Evolutionary conservation across 805 yeast species (phyloP).

Genomic region (Jamesozyma spencerorum): DNA sequence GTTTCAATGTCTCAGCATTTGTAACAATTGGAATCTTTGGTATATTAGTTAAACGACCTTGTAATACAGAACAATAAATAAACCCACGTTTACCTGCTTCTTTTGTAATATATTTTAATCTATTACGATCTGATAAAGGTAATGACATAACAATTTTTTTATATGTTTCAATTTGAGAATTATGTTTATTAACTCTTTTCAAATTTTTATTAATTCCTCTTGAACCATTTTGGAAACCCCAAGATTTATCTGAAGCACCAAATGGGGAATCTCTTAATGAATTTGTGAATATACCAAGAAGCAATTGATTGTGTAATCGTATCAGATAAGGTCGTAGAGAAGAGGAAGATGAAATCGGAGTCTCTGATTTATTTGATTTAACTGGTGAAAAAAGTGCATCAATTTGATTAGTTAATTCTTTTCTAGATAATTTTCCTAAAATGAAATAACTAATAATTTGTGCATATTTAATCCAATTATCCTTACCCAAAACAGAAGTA

Average conservation of each 20-base stretch:
- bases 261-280: conserved; percentile 69
- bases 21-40: conserved; percentile 75
- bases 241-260: conserved; percentile 58
- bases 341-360: neutral
- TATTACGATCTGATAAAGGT: conserved; percentile 72
- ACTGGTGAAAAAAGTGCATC: conserved; percentile 38
- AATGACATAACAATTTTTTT: conserved; percentile 81
- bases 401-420: conserved; percentile 56
- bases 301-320: conserved; percentile 66
- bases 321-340: conserved; percentile 13
- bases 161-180: conserved; percentile 67
- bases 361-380: neutral
- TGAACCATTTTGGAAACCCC: conserved; percentile 42
- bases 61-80: conserved; percentile 57
- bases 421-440: conserved; percentile 68
- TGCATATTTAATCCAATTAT: conserved; percentile 77
- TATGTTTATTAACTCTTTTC: conserved; percentile 36
- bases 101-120: conserved; percentile 73
- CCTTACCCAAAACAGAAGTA: conserved; percentile 60
- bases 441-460: conserved; percentile 67
- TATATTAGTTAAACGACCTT: conserved; percentile 47
- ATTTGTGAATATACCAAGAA: conserved; percentile 76
- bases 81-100: conserved; percentile 75
- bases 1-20: conserved; percentile 27
- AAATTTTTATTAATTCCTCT: conserved; percentile 38